These are phyloP conservation scores for Pterocarpus macrocarpus DNA, from an alignment of 306 rosid genomes.

Conservation along the genomic window DNA sequence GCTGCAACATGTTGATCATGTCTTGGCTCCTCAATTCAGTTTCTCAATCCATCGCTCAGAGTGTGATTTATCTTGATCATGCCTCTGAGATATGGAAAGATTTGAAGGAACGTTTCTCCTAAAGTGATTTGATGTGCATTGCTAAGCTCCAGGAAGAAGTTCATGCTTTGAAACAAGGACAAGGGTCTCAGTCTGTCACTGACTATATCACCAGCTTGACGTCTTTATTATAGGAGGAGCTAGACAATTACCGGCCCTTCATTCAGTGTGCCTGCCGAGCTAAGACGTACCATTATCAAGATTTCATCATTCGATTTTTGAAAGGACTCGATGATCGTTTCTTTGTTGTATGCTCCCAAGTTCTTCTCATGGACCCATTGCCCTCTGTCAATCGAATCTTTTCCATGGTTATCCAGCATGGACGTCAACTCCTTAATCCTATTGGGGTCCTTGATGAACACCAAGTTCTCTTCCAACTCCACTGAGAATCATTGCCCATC, in stretches of 20 bases:
- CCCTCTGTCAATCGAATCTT: not conserved
- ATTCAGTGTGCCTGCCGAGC: not conserved
- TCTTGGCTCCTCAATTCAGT: not conserved
- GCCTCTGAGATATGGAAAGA: not conserved
- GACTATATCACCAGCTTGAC: not conserved
- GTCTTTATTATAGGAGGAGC: not conserved
- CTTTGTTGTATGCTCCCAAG: not conserved
- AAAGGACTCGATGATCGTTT: not conserved
- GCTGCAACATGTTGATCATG: not conserved
- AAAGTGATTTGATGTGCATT: no score
- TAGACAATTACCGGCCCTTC: not conserved
- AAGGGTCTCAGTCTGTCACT: not conserved
- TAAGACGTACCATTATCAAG: not conserved
- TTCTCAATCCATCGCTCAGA: not conserved
- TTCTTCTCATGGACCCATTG: not conserved
- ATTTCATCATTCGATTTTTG: not conserved
- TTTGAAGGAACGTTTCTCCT: no score
- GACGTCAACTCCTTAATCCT: not conserved
- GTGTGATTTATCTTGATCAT: no score
- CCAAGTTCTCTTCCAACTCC: not conserved
- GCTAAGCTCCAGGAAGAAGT: no score
- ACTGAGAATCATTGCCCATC: not conserved
- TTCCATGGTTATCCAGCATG: not conserved
- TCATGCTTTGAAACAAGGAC: not conserved
- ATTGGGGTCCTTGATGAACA: not conserved